Conservation (phyloP, 2,329 filamentous ascomycete species). For the Claviceps sp. region DNA sequence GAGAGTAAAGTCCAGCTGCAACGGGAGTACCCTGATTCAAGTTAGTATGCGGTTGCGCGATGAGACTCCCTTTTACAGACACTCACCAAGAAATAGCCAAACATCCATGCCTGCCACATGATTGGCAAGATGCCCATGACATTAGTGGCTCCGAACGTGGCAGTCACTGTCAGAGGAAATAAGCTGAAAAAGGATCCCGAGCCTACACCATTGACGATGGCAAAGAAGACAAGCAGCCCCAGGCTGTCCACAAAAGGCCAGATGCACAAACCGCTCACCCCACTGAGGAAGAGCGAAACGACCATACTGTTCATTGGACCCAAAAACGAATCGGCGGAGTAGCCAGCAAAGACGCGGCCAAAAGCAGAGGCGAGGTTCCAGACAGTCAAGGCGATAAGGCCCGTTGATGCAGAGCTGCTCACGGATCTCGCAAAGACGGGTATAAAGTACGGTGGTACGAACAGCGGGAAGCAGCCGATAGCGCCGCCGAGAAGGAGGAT, state of each 20-base stretch:
- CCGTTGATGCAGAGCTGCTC: constrained; percentile 9
- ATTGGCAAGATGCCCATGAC: constrained; percentile 14
- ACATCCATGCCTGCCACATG: constrained; percentile 16
- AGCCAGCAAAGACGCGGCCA: constrained; percentile 14
- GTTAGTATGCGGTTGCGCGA: constrained; percentile 1
- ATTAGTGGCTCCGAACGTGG: constrained; percentile 12
- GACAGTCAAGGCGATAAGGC: constrained; percentile 11
- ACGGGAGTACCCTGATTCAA: constrained; percentile 14
- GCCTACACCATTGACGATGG: constrained; percentile 15
- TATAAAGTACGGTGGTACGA: constrained; percentile 17
- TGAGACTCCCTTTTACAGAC: not conserved
- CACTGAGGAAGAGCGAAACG: constrained; percentile 13
- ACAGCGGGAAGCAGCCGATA: constrained; percentile 14
- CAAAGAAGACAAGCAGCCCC: constrained; percentile 11
- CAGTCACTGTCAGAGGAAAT: constrained; percentile 12
- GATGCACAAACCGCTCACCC: constrained; percentile 12
- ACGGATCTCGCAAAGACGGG: constrained; percentile 15
- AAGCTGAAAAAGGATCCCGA: constrained; percentile 18
- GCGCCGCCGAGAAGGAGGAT: constrained; percentile 12
- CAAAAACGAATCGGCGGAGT: constrained; percentile 13
- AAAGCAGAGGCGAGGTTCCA: constrained; percentile 17
- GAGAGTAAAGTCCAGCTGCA: constrained; percentile 14
- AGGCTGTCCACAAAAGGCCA: constrained; percentile 15
- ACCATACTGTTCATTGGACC: constrained; percentile 16
- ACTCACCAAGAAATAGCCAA: constrained; percentile 16